Evolutionary conservation across 345 rosid species (phyloP).

Genomic region (Syzygium aromaticum): DNA sequence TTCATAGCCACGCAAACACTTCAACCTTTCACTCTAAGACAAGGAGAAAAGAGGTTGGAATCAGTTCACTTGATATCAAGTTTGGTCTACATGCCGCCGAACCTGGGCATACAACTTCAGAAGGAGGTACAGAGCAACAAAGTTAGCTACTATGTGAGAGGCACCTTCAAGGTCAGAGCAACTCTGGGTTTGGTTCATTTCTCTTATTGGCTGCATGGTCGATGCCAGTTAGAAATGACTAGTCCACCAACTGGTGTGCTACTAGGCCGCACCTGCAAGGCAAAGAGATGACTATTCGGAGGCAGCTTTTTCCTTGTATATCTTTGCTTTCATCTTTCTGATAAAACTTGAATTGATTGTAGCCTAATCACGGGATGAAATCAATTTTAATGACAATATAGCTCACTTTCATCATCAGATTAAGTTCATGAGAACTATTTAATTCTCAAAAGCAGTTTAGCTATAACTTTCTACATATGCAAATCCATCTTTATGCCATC

Average conservation of each 20-base stretch:
- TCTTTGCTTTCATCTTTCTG: background rate
- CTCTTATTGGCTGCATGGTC: slow-evolving; percentile 69
- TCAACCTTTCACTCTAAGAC: slow-evolving; percentile 59
- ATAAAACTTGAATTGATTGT: slow-evolving; percentile 1
- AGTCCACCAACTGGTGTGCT: slow-evolving; percentile 77
- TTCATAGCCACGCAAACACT: slow-evolving; percentile 44
- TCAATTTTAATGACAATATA: background rate
- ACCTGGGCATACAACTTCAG: slow-evolving; percentile 44
- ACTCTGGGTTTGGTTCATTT: slow-evolving; percentile 56
- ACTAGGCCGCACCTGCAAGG: slow-evolving; percentile 47
- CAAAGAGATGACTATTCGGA: slow-evolving; percentile 36
- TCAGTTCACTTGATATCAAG: slow-evolving; percentile 62
- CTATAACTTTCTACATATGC: background rate
- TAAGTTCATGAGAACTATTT: background rate
- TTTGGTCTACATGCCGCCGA: slow-evolving; percentile 66
- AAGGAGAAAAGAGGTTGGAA: slow-evolving; percentile 38
- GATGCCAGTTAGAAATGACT: slow-evolving; percentile 56
- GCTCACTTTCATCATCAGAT: background rate
- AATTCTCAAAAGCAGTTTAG: background rate
- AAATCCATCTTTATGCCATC: background rate
- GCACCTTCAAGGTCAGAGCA: slow-evolving; percentile 60
- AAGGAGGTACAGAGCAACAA: slow-evolving; percentile 60
- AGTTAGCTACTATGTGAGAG: slow-evolving; percentile 52
- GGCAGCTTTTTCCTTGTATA: background rate
- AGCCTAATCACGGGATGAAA: background rate